Evolutionary conservation across 352 stramenopile species (phyloP).

Genomic region (Pythium rishiriense): DNA sequence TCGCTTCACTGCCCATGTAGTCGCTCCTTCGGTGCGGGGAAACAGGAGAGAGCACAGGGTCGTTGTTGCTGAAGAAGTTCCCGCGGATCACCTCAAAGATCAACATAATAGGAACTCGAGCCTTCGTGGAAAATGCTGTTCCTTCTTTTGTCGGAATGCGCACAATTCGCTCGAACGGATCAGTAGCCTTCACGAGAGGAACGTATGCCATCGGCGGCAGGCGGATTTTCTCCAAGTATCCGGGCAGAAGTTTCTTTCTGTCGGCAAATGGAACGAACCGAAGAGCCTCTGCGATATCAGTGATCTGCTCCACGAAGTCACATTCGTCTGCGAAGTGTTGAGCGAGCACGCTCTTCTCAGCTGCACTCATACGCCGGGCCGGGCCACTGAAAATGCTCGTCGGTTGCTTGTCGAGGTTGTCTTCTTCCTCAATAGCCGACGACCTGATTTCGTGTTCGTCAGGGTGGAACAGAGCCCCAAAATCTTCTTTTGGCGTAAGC

Average conservation of each 20-base stretch:
- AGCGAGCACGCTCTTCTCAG: constrained; percentile 78
- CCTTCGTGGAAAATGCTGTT: constrained; percentile 87
- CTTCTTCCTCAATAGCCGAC: constrained; percentile 62
- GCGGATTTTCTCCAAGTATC: constrained; percentile 80
- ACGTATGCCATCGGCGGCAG: constrained; percentile 89
- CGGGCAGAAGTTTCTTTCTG: constrained; percentile 74
- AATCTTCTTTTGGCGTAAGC: constrained; percentile 70
- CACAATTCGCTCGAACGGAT: constrained; percentile 87
- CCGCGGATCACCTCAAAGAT: constrained; percentile 89
- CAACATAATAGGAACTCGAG: constrained; percentile 83
- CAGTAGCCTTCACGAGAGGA: constrained; percentile 82
- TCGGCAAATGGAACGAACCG: constrained; percentile 83
- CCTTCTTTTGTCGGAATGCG: constrained; percentile 85
- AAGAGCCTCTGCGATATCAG: constrained; percentile 79
- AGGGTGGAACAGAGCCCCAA: constrained; percentile 29
- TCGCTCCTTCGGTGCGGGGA: constrained; percentile 54
- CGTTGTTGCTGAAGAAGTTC: constrained; percentile 55
- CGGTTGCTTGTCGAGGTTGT: constrained; percentile 63
- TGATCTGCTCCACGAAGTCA: constrained; percentile 90
- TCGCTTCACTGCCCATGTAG: constrained; percentile 28
- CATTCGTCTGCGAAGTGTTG: constrained; percentile 88
- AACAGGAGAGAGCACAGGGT: constrained; percentile 48
- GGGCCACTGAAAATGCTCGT: constrained; percentile 75
- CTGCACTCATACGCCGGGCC: constrained; percentile 72
- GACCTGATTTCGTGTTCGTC: constrained; percentile 19